Evolutionary conservation across 2,329 filamentous ascomycete genomes (phyloP).

Genomic region (Parastagonospora avenae): DNA sequence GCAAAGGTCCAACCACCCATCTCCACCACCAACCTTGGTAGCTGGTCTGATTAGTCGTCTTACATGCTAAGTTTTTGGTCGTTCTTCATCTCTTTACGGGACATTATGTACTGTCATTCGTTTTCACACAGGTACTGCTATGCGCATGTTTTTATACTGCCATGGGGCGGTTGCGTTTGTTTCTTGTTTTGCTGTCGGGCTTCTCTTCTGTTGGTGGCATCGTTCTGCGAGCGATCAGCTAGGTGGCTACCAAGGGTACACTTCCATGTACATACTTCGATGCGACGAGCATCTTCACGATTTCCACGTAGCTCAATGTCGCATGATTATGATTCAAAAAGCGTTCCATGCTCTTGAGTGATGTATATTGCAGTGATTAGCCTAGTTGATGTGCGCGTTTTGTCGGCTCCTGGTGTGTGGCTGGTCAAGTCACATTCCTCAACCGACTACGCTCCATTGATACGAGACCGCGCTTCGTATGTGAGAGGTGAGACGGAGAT

Average conservation of each 20-base stretch:
- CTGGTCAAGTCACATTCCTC: no score
- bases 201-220: not conserved
- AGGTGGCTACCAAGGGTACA: not conserved
- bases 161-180: not conserved
- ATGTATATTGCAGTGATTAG: no score
- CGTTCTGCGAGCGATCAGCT: slow-evolving; percentile 4
- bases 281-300: slow-evolving; percentile 1
- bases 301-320: not conserved
- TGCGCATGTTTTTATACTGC: slow-evolving; percentile 1
- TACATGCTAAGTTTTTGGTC: slow-evolving; percentile 7
- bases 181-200: slow-evolving; percentile 1
- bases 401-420: no score
- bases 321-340: no score
- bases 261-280: slow-evolving; percentile 5
- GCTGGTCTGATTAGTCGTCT: slow-evolving; percentile 35
- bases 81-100: not conserved
- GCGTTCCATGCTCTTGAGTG: no score
- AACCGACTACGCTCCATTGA: no score
- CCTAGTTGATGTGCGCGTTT: no score
- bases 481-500: no score
- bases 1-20: slow-evolving; percentile 56
- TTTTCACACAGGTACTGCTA: not conserved
- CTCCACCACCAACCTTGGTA: slow-evolving; percentile 23
- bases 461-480: no score
- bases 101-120: slow-evolving; percentile 4